These are phyloP conservation scores for Blastobotrys arbuscula DNA, from an alignment of 1,139 yeast species.

Conservation along the genomic window DNA sequence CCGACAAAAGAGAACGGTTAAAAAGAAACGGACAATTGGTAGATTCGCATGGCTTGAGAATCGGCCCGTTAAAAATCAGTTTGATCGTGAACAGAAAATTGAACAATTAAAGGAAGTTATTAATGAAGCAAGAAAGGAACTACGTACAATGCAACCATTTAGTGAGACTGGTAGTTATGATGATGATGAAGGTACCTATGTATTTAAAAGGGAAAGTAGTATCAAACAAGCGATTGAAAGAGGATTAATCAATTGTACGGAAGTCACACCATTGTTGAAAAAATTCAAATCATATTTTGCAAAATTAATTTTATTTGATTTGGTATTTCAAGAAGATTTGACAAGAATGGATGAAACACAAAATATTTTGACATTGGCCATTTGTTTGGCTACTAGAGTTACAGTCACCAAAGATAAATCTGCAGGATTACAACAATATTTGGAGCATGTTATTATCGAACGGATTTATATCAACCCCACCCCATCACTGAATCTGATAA, in stretches of 20 bases:
- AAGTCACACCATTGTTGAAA: not conserved
- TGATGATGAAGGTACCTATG: not conserved
- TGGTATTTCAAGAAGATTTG: conserved; percentile 33
- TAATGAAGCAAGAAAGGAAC: conserved; percentile 16
- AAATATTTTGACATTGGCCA: conserved; percentile 44
- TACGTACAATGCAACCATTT: conserved; percentile 24
- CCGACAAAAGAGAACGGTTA: conserved; percentile 6
- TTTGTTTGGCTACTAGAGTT: conserved; percentile 46
- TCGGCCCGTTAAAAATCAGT: conserved; percentile 7
- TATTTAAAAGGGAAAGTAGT: conserved; percentile 37
- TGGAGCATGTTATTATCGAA: conserved; percentile 45
- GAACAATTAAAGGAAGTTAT: conserved; percentile 11
- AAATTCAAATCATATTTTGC: not conserved
- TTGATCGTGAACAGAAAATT: conserved; percentile 11
- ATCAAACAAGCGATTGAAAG: conserved; percentile 31
- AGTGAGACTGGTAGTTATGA: not conserved
- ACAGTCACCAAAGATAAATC: conserved; percentile 39
- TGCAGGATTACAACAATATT: conserved; percentile 40
- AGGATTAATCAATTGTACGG: not conserved
- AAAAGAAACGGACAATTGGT: not conserved
- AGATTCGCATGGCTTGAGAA: conserved; percentile 10
- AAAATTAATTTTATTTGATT: conserved; percentile 39
- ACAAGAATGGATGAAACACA: conserved; percentile 40
- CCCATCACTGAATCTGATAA: conserved; percentile 34
- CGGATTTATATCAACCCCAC: conserved; percentile 43